Conservation (phyloP, 2,329 filamentous ascomycete genomes). For the Fusarium sulawesiense region DNA sequence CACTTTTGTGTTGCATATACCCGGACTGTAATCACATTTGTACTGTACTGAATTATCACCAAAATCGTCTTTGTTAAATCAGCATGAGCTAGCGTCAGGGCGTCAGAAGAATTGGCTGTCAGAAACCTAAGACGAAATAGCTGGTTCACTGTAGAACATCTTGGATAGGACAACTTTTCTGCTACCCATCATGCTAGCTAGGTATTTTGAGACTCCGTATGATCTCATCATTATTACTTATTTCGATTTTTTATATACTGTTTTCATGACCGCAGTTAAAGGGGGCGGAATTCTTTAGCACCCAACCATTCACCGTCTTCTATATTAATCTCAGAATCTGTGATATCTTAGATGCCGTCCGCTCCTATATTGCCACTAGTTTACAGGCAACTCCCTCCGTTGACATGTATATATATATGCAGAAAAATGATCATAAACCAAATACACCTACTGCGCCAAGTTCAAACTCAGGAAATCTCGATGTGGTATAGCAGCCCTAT, state of each 20-base stretch:
- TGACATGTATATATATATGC: neutral
- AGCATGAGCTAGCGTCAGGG: neutral
- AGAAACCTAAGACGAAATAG: too few species aligned
- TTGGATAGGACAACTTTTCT: neutral
- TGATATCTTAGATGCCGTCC: neutral
- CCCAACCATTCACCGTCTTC: neutral
- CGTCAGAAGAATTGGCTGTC: too few species aligned
- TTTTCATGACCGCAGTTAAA: neutral
- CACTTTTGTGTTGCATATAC: neutral
- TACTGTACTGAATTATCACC: neutral
- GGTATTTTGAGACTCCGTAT: neutral
- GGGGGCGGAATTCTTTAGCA: neutral
- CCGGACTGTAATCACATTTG: neutral
- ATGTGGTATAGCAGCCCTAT: slow-evolving; percentile 14
- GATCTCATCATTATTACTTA: neutral
- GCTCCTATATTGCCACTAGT: neutral
- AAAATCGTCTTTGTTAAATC: neutral
- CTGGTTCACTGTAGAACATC: too few species aligned
- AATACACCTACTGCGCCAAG: slow-evolving; percentile 28
- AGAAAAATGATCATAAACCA: slow-evolving; percentile 6
- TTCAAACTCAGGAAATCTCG: slow-evolving; percentile 22
- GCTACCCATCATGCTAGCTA: neutral
- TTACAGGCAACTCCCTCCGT: neutral
- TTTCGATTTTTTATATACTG: neutral
- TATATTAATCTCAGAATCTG: neutral